These are phyloP conservation scores for Pelargonium hybrid DNA, from an alignment of 441 rosid species.

Conservation along the genomic window DNA sequence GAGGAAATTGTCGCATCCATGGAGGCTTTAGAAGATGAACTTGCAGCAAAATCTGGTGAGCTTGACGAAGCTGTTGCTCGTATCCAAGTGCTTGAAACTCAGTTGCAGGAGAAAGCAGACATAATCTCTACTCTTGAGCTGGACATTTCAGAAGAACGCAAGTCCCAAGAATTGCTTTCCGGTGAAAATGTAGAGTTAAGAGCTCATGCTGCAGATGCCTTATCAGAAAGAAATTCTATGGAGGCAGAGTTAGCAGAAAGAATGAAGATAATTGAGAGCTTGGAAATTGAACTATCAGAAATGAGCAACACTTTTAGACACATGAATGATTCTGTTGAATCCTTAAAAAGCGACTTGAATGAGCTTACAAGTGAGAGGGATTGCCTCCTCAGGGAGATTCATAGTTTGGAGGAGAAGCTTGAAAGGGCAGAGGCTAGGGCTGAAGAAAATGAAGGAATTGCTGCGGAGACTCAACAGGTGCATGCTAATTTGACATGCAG, in stretches of 20 bases:
- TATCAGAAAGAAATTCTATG: conserved; percentile 39
- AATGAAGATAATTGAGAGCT: conserved; percentile 45
- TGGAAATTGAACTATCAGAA: conserved; percentile 67
- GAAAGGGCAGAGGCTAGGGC: conserved; percentile 42
- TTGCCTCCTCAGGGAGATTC: conserved; percentile 45
- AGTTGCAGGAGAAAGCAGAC: conserved; percentile 57
- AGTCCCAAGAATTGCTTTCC: conserved; percentile 28
- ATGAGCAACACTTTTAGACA: conserved; percentile 50
- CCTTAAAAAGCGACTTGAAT: conserved; percentile 37
- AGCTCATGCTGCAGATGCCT: conserved; percentile 33
- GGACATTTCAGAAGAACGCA: conserved; percentile 32
- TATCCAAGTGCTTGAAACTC: conserved; percentile 49
- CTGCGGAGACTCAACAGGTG: conserved; percentile 70
- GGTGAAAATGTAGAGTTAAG: conserved; percentile 45
- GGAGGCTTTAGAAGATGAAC: conserved; percentile 66
- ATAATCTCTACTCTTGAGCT: conserved; percentile 41
- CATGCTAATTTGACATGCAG: conserved; percentile 14
- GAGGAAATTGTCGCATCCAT: conserved; percentile 52
- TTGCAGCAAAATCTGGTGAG: conserved; percentile 46
- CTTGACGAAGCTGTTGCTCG: conserved; percentile 49
- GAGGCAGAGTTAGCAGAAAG: conserved; percentile 54
- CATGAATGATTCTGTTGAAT: conserved; percentile 52
- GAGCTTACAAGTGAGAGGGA: conserved; percentile 54
- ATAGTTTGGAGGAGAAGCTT: conserved; percentile 51
- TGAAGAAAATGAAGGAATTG: conserved; percentile 49